phyloP scores from a whole-genome alignment of 2,329 filamentous ascomycete genomes.

The Conoideocrella luteorostrata region DNA sequence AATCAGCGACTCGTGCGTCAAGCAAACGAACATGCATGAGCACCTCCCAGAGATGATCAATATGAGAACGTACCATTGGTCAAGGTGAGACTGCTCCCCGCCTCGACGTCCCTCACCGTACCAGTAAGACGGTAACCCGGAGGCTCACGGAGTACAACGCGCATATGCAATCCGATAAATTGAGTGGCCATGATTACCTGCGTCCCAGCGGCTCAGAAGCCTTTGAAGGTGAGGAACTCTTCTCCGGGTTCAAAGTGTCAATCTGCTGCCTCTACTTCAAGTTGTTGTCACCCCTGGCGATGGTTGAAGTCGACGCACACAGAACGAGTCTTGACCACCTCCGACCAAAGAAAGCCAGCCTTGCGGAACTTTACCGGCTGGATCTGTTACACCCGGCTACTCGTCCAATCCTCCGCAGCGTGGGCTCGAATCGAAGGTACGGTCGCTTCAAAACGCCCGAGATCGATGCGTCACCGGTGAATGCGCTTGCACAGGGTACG shows the following conservation, averaged over 20 bases:
- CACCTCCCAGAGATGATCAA: too few species aligned
- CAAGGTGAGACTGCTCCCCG: conserved; percentile 62
- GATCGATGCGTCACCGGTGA: too few species aligned
- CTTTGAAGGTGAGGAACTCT: too few species aligned
- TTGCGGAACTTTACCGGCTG: not conserved
- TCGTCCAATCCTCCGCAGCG: too few species aligned
- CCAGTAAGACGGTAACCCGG: conserved; percentile 60
- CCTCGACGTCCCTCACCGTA: conserved; percentile 60
- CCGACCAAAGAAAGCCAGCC: not conserved
- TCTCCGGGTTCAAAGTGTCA: not conserved
- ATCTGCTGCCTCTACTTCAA: not conserved
- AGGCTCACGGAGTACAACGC: conserved; percentile 63
- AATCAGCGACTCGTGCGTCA: not conserved
- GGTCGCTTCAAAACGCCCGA: too few species aligned
- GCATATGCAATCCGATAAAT: conserved; percentile 71
- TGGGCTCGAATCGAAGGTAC: too few species aligned
- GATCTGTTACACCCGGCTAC: not conserved
- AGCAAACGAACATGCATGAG: too few species aligned
- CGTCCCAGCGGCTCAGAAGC: too few species aligned
- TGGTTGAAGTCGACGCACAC: conserved; percentile 1
- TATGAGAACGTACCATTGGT: conserved; percentile 55
- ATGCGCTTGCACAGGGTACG: not conserved
- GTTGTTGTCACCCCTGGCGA: not conserved
- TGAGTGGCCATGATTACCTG: conserved; percentile 41
- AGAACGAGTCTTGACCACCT: not conserved